phyloP scores from a whole-genome alignment of 1,284 basidiomycete genomes.

The Cryptococcus sp. region DNA sequence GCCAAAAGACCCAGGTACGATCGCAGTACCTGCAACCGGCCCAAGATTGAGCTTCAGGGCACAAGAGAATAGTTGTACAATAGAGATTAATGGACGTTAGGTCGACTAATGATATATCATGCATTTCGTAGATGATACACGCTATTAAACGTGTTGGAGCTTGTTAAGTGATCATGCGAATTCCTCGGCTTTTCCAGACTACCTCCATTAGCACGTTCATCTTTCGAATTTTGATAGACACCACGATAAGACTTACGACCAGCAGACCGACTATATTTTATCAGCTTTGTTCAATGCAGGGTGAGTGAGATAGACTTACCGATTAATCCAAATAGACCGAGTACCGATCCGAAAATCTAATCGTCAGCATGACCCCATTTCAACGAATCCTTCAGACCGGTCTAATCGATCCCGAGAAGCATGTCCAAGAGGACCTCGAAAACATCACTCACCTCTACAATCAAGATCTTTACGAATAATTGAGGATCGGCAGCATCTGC shows the following conservation, averaged over 20 bases:
- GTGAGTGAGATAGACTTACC: slow-evolving; percentile 53
- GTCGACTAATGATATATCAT: slow-evolving; percentile 12
- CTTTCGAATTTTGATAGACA: not conserved
- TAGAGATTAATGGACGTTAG: not conserved
- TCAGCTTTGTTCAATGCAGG: slow-evolving; percentile 7
- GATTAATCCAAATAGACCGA: slow-evolving; percentile 87
- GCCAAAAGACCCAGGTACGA: too few species aligned
- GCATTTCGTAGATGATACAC: slow-evolving; percentile 13
- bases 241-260: slow-evolving; percentile 36
- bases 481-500: slow-evolving; percentile 89
- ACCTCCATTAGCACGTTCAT: not conserved
- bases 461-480: slow-evolving; percentile 88
- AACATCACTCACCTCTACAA: slow-evolving; percentile 61
- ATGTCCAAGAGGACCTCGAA: not conserved
- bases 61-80: slow-evolving; percentile 1
- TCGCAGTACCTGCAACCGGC: too few species aligned
- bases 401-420: not conserved
- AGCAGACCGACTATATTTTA: slow-evolving; percentile 44
- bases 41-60: too few species aligned
- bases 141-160: too few species aligned
- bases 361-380: slow-evolving; percentile 8
- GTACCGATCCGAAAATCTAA: slow-evolving; percentile 84
- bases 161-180: slow-evolving; percentile 34
- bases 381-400: too few species aligned
- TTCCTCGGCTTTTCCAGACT: slow-evolving; percentile 49